Evolutionary conservation across 2,329 filamentous ascomycete genomes (phyloP).

Genomic region (Ascochyta fabae): DNA sequence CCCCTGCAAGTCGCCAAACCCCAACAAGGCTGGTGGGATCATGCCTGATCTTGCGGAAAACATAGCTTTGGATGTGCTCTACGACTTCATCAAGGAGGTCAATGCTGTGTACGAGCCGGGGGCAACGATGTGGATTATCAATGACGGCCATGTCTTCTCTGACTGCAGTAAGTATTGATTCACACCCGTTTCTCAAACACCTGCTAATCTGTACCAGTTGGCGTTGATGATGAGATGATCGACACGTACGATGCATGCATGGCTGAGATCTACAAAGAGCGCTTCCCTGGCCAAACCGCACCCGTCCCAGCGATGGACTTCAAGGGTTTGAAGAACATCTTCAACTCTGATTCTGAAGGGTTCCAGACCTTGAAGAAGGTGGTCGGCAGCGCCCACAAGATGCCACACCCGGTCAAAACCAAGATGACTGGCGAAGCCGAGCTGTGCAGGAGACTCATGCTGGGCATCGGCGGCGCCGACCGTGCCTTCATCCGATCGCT

Average conservation of each 20-base stretch:
- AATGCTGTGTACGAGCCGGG: constrained; percentile 50
- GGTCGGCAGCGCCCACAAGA: constrained; percentile 26
- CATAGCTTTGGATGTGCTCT: constrained; percentile 51
- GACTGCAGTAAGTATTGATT: constrained; percentile 48
- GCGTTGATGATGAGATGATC: constrained; percentile 54
- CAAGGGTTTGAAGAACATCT: constrained; percentile 40
- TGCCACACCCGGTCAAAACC: constrained; percentile 41
- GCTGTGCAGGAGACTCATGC: constrained; percentile 40
- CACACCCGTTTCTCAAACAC: background rate
- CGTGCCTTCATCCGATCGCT: constrained; percentile 33
- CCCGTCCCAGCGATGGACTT: constrained; percentile 36
- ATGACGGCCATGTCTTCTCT: constrained; percentile 52
- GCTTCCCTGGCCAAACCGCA: constrained; percentile 25
- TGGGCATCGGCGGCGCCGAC: constrained; percentile 34
- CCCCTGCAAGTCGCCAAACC: constrained; percentile 68
- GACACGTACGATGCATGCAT: constrained; percentile 50
- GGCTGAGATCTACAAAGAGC: constrained; percentile 47
- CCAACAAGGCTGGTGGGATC: constrained; percentile 60
- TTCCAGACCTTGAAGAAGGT: constrained; percentile 33
- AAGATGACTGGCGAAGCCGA: constrained; percentile 37
- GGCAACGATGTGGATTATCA: constrained; percentile 52
- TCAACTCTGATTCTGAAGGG: constrained; percentile 32
- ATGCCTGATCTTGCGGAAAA: constrained; percentile 54
- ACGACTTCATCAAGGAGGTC: constrained; percentile 51
- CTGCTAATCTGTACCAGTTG: constrained; percentile 37